phyloP scores from a whole-genome alignment of 805 yeast species.

The Cyberlindnera mrakii region DNA sequence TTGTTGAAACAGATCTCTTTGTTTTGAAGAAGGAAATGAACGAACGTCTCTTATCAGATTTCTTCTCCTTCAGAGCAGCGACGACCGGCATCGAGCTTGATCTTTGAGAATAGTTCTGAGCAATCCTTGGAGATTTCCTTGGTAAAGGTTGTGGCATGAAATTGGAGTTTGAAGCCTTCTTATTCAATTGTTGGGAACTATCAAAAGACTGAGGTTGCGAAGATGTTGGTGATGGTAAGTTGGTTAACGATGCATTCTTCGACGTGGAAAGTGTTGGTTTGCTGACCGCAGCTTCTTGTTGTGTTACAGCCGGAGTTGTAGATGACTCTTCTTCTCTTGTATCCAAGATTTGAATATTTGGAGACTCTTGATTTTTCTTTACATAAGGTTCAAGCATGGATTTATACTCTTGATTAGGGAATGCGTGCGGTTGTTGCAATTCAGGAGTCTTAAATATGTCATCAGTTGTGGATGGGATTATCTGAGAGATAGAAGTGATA shows the following conservation, averaged over 20 bases:
- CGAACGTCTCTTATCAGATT: conserved; percentile 16
- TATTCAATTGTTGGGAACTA: neutral
- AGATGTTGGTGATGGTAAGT: neutral
- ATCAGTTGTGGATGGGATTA: neutral
- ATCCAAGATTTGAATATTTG: neutral
- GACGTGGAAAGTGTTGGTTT: too few species aligned
- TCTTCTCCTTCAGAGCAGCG: neutral
- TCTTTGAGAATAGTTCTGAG: conserved; percentile 16
- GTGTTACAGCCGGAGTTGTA: too few species aligned
- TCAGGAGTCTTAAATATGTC: conserved; percentile 25
- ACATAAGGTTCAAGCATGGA: conserved; percentile 3
- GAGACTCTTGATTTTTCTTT: neutral
- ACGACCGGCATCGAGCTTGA: conserved; percentile 21
- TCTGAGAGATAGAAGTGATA: neutral
- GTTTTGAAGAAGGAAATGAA: conserved; percentile 18
- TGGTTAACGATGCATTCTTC: neutral
- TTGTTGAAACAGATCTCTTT: conserved; percentile 17
- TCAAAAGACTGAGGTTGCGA: neutral
- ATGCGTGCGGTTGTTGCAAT: conserved; percentile 12
- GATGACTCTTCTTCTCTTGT: too few species aligned
- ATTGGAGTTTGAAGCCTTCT: neutral
- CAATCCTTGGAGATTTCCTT: conserved; percentile 5
- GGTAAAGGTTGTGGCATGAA: conserved; percentile 9
- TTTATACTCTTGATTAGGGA: conserved; percentile 15
- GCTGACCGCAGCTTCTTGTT: too few species aligned